phyloP scores from a whole-genome alignment of 139 green algal species.

The Chlorella vulgaris region DNA sequence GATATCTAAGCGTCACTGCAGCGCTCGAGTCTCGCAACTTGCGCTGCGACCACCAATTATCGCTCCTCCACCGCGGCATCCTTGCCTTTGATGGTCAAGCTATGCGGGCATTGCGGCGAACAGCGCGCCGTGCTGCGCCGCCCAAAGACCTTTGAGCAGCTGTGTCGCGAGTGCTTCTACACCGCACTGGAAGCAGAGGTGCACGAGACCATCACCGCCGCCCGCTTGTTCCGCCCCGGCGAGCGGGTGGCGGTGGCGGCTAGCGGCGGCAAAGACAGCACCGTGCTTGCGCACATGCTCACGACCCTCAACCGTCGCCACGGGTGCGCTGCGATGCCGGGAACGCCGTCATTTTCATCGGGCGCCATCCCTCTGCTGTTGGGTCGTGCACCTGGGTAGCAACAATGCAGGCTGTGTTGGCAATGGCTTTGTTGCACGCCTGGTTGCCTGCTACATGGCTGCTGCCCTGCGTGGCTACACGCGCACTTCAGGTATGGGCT shows the following conservation, averaged over 20 bases:
- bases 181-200: constrained; percentile 53
- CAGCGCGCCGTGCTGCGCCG: constrained; percentile 63
- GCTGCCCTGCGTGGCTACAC: background rate
- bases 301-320: constrained; percentile 89
- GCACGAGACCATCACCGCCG: constrained; percentile 86
- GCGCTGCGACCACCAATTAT: no score
- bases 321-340: constrained; percentile 43
- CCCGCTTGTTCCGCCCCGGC: constrained; percentile 82
- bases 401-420: no score
- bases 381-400: no score
- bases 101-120: constrained; percentile 50
- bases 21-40: no score
- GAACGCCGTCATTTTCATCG: background rate
- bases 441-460: no score
- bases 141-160: constrained; percentile 79
- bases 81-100: constrained; percentile 31
- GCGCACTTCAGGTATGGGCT: constrained; percentile 82
- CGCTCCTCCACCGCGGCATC: no score
- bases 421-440: no score
- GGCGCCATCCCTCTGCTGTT: no score
- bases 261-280: constrained; percentile 96
- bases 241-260: constrained; percentile 91
- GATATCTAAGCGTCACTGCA: no score
- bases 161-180: constrained; percentile 95
- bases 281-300: constrained; percentile 95